These are phyloP conservation scores for Medakamo hakoo DNA, from an alignment of 139 green algal species.

Conservation along the genomic window DNA sequence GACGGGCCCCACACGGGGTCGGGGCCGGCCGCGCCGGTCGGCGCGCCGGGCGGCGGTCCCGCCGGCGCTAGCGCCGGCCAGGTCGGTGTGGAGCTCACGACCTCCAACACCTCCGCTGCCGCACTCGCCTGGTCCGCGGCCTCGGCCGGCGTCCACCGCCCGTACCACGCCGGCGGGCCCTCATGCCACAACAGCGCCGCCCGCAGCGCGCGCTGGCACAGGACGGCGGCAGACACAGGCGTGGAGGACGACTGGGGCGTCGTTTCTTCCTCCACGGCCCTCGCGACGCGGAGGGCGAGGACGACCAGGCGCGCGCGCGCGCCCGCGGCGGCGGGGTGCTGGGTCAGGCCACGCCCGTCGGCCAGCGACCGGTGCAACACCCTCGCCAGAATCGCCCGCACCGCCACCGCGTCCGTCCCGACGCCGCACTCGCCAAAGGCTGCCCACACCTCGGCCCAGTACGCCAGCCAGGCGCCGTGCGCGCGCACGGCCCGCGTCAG, in stretches of 20 bases:
- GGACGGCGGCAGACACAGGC: constrained; percentile 4
- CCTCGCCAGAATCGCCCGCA: constrained; percentile 4
- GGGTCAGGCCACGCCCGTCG: constrained; percentile 15
- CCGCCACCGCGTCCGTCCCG: background rate
- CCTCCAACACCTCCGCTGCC: constrained; percentile 12
- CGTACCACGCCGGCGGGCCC: constrained; percentile 15
- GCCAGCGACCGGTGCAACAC: constrained; percentile 31
- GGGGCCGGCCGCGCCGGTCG: background rate
- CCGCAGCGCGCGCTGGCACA: constrained; percentile 16
- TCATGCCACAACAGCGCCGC: constrained; percentile 19
- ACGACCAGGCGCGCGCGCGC: constrained; percentile 40
- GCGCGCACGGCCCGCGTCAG: constrained; percentile 9
- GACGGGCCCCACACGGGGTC: constrained; percentile 33
- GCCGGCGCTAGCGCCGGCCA: background rate
- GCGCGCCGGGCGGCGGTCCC: background rate
- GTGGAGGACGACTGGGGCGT: background rate
- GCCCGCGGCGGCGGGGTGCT: constrained; percentile 36
- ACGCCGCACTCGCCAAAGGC: background rate
- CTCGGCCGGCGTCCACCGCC: constrained; percentile 4
- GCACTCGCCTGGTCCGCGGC: background rate
- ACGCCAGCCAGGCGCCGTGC: constrained; percentile 26
- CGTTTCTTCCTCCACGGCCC: constrained; percentile 1
- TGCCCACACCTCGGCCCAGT: constrained; percentile 16
- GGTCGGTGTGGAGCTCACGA: too few species aligned
- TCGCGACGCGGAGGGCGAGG: constrained; percentile 20